phyloP scores from a whole-genome alignment of 768 basidiomycete species.

The Mycena olivaceomarginata region DNA sequence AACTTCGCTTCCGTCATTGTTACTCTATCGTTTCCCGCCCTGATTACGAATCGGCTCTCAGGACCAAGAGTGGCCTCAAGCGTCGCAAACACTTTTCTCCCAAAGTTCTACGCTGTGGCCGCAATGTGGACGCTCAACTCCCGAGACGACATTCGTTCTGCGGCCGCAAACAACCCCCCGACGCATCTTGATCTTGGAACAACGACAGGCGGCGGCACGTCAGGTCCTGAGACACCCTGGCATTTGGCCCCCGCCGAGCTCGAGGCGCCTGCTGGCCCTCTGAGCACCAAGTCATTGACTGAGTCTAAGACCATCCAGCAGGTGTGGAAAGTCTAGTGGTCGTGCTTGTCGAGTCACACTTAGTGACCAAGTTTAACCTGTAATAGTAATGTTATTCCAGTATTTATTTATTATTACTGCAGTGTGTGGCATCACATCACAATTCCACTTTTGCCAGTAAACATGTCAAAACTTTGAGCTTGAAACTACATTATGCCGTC shows the following conservation, averaged over 20 bases:
- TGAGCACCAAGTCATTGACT: background rate
- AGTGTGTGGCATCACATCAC: too few species aligned
- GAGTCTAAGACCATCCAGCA: background rate
- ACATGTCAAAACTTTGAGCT: too few species aligned
- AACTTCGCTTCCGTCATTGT: background rate
- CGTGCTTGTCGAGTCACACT: too few species aligned
- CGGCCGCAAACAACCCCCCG: background rate
- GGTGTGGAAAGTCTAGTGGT: background rate
- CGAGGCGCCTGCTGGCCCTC: background rate
- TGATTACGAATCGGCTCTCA: background rate
- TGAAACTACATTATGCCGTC: too few species aligned
- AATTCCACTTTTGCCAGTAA: too few species aligned
- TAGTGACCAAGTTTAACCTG: too few species aligned
- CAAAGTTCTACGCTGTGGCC: background rate
- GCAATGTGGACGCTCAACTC: constrained; percentile 4
- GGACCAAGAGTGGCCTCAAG: background rate
- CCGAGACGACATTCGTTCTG: background rate
- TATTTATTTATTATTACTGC: too few species aligned
- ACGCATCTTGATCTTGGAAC: background rate
- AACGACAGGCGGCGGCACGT: background rate
- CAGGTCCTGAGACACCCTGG: background rate
- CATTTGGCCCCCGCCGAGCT: background rate
- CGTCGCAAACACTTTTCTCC: background rate
- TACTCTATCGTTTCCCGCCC: background rate
- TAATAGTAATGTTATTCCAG: too few species aligned